Base-by-base conservation (phyloP, 1,139 yeast genomes). In the Yamadazyma mexicana region DNA sequence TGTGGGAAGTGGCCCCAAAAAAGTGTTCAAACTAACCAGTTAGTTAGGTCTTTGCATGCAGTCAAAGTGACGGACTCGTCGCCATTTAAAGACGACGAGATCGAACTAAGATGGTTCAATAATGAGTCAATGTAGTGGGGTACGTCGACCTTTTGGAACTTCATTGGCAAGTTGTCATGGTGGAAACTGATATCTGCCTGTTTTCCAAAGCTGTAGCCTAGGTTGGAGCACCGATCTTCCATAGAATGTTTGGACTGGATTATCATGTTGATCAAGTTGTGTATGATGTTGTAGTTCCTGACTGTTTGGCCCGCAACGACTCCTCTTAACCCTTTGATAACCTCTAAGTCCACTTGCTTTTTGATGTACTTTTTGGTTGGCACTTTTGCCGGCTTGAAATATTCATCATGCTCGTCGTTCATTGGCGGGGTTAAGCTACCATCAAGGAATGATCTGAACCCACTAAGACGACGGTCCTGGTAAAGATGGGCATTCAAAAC, bases 391-490 rank as follows among this genome's bases (percentile, higher is more conserved):
- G 33, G 27, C 7, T 33, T 11, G 30, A 40, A 35, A 17, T 27
- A 36, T 5, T 34, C 40, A 5, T 29, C 37, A 17, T 15, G 11
- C n/a, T 34, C 42, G 12, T 41, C 40, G 31, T 39, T 38, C 36
- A 43, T 33, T 35, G 54, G 54, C 5, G 54, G 54, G 6, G 54
- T 50, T 18, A 50, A 43, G 29, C 34, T 44, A 3, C 51, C 50
- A 27, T 40, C 49, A 3, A 42, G 26, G 27, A 32, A 43, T 10
- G 41, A 32, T 27, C 35, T 38, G 26, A 44, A 44, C 17, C 23
- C 37, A 22, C 30, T 34, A 4, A 23, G 14, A 12, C 31, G 39
- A 23, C 45, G 42, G 6, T 50, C 47, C 33, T 47, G 50, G 16
- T 39, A 39, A 14, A 50, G 34, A 15, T 42, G 43, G 11, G 46